phyloP scores from a whole-genome alignment of 106 monocot species.

The Dendrobium nobile region DNA sequence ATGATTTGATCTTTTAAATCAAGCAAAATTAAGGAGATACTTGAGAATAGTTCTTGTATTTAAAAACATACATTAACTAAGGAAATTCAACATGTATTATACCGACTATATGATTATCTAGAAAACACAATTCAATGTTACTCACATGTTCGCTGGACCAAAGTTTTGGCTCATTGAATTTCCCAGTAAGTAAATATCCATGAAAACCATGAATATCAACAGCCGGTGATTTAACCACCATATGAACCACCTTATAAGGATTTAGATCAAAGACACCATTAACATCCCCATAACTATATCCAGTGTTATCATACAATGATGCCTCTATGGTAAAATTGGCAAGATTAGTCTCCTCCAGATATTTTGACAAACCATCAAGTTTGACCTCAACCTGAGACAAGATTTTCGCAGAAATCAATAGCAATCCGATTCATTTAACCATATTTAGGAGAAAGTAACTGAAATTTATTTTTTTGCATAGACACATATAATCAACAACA shows the following conservation, averaged over 20 bases:
- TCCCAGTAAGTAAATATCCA: conserved; percentile 61
- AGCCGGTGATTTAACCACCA: conserved; percentile 36
- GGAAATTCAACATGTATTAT: background rate
- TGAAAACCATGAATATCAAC: conserved; percentile 50
- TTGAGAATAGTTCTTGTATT: background rate
- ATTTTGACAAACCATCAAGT: conserved; percentile 40
- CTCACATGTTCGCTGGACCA: conserved; percentile 97
- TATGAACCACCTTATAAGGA: conserved; percentile 26
- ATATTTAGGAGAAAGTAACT: background rate
- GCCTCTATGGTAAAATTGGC: conserved; percentile 67
- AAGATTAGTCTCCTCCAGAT: conserved; percentile 22
- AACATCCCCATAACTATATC: conserved; percentile 10
- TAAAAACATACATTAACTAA: background rate
- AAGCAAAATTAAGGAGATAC: background rate
- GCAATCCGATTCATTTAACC: background rate
- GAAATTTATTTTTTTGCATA: background rate
- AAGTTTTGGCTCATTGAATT: conserved; percentile 71
- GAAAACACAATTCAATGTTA: background rate
- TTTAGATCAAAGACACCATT: conserved; percentile 17
- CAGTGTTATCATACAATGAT: conserved; percentile 56
- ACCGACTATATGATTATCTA: background rate
- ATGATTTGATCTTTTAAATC: background rate
- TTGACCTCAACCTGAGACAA: conserved; percentile 76
- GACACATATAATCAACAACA: background rate
- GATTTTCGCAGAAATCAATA: background rate